phyloP scores from a whole-genome alignment of 2,329 filamentous ascomycete genomes.

The Colletotrichum higginsianum region DNA sequence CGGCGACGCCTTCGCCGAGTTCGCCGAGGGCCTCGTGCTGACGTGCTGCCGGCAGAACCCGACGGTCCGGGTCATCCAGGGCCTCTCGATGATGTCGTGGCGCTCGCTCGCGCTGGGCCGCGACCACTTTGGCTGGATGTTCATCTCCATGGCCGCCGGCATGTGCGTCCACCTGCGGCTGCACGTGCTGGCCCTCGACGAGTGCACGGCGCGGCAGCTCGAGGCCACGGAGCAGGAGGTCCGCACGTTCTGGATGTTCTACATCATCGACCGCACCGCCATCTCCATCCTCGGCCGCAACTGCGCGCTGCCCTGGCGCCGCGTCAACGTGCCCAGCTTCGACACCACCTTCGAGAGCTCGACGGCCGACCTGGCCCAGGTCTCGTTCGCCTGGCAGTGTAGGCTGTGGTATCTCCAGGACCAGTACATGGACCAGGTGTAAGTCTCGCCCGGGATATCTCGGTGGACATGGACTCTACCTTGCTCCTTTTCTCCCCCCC shows the following conservation, averaged over 20 bases:
- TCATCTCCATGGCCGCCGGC: slow-evolving; percentile 43
- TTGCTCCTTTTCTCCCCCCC: no score
- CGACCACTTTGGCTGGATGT: slow-evolving; percentile 43
- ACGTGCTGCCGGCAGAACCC: slow-evolving; percentile 40
- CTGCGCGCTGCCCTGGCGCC: slow-evolving; percentile 41
- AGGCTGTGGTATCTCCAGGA: slow-evolving; percentile 44
- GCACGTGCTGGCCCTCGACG: slow-evolving; percentile 41
- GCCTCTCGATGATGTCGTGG: slow-evolving; percentile 43
- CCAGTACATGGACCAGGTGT: slow-evolving; percentile 44
- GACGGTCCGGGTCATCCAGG: slow-evolving; percentile 38
- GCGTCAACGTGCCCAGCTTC: slow-evolving; percentile 42
- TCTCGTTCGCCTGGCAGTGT: slow-evolving; percentile 43
- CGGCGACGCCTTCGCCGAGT: slow-evolving; percentile 37
- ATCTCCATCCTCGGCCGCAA: slow-evolving; percentile 43
- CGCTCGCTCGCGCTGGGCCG: slow-evolving; percentile 40
- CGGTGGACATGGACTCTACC: no score
- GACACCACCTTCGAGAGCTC: slow-evolving; percentile 34
- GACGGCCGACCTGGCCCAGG: slow-evolving; percentile 30
- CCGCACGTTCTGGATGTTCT: slow-evolving; percentile 44
- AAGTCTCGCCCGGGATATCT: slow-evolving; percentile 1
- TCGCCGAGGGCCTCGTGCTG: slow-evolving; percentile 40
- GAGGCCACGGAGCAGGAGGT: slow-evolving; percentile 41
- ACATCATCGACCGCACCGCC: slow-evolving; percentile 43
- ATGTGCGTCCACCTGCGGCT: slow-evolving; percentile 42
- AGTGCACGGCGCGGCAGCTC: slow-evolving; percentile 39